Percentiles rank a stretch among this genome's conserved stretches.
Evolutionary conservation across 2,329 filamentous ascomycete genomes (phyloP).

Genomic region (Cercospora sp.): DNA sequence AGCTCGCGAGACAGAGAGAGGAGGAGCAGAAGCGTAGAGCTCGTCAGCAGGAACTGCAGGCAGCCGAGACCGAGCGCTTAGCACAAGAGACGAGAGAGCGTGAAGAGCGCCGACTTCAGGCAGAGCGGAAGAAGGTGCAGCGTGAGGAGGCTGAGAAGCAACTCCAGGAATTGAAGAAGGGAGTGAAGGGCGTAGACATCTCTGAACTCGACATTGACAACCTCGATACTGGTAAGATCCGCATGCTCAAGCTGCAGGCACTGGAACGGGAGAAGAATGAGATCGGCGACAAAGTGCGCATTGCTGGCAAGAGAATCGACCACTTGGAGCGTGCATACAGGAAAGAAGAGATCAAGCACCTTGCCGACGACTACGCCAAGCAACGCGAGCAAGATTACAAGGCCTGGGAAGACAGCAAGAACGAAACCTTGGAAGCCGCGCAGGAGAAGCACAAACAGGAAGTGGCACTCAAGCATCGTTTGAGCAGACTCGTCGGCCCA

Average conservation of each 20-base stretch:
- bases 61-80: slow-evolving; percentile 84
- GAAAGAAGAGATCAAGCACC: slow-evolving; percentile 91
- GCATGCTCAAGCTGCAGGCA: slow-evolving; percentile 91
- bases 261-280: slow-evolving; percentile 98
- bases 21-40: slow-evolving; percentile 85
- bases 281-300: slow-evolving; percentile 83
- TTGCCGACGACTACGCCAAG: slow-evolving; percentile 77
- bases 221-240: slow-evolving; percentile 64
- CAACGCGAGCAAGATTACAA: slow-evolving; percentile 77
- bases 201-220: slow-evolving; percentile 82
- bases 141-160: slow-evolving; percentile 70
- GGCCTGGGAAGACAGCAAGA: slow-evolving; percentile 77
- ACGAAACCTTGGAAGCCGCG: slow-evolving; percentile 74
- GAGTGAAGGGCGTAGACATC: slow-evolving; percentile 79
- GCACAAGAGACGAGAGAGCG: slow-evolving; percentile 91
- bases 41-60: slow-evolving; percentile 81
- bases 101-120: slow-evolving; percentile 79
- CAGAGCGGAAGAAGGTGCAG: slow-evolving; percentile 73
- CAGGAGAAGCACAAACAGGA: slow-evolving; percentile 89
- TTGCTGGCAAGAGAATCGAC: slow-evolving; percentile 93
- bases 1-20: slow-evolving; percentile 87
- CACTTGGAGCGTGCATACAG: slow-evolving; percentile 96
- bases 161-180: slow-evolving; percentile 90
- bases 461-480: slow-evolving; percentile 89
- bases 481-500: slow-evolving; percentile 76